Percentiles rank a stretch among this genome's conserved stretches.
phyloP scores from a whole-genome alignment of 768 basidiomycete genomes.

The Mycena indigotica region DNA sequence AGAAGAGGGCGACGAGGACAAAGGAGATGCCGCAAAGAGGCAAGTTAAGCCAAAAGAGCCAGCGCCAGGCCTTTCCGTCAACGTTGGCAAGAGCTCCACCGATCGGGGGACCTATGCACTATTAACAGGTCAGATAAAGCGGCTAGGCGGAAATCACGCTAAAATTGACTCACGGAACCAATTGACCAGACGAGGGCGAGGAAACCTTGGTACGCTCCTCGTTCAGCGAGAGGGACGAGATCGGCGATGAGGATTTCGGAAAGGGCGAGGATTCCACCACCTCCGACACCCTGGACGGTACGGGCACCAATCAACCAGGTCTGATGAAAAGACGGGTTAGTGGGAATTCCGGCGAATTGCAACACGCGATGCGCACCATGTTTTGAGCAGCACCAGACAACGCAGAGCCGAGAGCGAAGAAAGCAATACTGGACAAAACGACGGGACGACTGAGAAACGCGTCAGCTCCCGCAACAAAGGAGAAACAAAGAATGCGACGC shows the following conservation, averaged over 20 bases:
- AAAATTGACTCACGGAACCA: no score
- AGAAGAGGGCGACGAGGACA: constrained; percentile 21
- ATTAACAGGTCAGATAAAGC: no score
- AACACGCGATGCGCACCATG: no score
- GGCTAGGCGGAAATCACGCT: no score
- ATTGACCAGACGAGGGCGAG: constrained; percentile 35
- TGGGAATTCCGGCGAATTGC: no score
- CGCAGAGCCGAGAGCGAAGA: constrained; percentile 45
- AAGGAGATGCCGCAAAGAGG: constrained; percentile 29
- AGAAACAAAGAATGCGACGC: neutral
- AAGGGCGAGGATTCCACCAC: constrained; percentile 37
- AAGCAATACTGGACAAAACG: constrained; percentile 30
- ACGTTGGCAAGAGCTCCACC: constrained; percentile 28
- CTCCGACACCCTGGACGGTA: constrained; percentile 36
- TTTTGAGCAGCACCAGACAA: constrained; percentile 42
- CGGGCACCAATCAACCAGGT: constrained; percentile 43
- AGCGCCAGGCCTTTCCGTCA: constrained; percentile 30
- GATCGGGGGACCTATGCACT: constrained; percentile 21
- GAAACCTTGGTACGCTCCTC: constrained; percentile 38
- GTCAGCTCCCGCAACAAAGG: neutral
- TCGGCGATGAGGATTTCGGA: constrained; percentile 44
- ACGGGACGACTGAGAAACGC: constrained; percentile 26
- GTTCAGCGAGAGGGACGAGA: constrained; percentile 43
- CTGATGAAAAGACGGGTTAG: no score
- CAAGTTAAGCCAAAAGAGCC: constrained; percentile 39